Percentiles rank a stretch among this genome's conserved stretches.
These are phyloP conservation scores for Phoma sp. DNA, from an alignment of 2,329 filamentous ascomycete species.

Conservation along the genomic window DNA sequence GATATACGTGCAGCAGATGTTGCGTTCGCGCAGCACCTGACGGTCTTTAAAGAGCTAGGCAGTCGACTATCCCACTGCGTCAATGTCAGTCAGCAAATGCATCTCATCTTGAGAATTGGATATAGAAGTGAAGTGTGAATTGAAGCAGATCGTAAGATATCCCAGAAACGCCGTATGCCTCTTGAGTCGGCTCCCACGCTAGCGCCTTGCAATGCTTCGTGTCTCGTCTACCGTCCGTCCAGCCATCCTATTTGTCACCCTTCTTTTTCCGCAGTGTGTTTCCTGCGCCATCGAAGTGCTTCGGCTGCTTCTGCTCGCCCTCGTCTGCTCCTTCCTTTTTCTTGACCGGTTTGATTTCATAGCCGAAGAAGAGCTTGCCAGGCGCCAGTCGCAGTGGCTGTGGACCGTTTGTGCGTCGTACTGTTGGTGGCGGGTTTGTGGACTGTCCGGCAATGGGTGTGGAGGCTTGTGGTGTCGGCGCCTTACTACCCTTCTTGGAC, in stretches of 20 bases:
- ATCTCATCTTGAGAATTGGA: neutral
- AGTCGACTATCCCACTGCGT: neutral
- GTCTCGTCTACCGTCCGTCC: neutral
- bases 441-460: conserved; percentile 68
- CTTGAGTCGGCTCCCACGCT: conserved; percentile 8
- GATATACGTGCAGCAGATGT: neutral
- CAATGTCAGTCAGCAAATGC: neutral
- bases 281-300: conserved; percentile 78
- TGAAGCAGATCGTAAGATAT: conserved; percentile 8
- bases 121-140: neutral
- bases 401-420: conserved; percentile 73
- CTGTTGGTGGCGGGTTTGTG: conserved; percentile 50
- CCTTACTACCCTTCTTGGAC: conserved; percentile 82
- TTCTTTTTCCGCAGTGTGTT: conserved; percentile 85
- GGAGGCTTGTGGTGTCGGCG: conserved; percentile 64
- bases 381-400: conserved; percentile 83
- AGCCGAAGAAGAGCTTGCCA: conserved; percentile 96
- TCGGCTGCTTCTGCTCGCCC: conserved; percentile 67
- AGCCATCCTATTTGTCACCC: conserved; percentile 45
- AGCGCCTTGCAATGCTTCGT: conserved; percentile 31
- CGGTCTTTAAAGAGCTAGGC: neutral
- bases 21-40: neutral
- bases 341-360: conserved; percentile 87
- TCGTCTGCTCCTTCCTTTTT: conserved; percentile 69
- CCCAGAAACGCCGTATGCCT: conserved; percentile 15